Base-by-base conservation (phyloP, 345 rosid species). In the Gossypium thurberi region DNA sequence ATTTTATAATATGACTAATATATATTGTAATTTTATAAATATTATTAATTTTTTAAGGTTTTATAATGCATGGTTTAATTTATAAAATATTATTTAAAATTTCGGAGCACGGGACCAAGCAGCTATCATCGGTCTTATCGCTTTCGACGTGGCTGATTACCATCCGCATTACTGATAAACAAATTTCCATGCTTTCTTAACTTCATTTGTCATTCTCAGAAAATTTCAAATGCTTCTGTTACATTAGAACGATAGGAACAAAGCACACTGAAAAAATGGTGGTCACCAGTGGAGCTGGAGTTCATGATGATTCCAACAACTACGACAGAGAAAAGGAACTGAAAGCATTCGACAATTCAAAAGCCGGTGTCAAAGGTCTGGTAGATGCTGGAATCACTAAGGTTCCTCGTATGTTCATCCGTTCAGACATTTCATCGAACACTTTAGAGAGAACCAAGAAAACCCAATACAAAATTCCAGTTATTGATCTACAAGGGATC, bases 311-410 rank as follows among this genome's bases (percentile, higher is more conserved):
- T 53, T 25, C 77, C n/a, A 3, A 17, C n/a, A 2, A 17, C 5
- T 23, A 23, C 10, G 43, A 78, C 59, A 68, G 79, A 1, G 5
- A 46, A 37, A 51, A 13, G 0, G 61, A 78, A 68, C 62, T 75
- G 44, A 72, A 75, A 62, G 81, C 79, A 23, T 81, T 81, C n/a
- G 81, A 63, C 0, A 73, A 72, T 57, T 46, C 73, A 43, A 67
- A 75, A 57, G 77, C 77, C 1, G 77, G 77, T 6, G 84, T 86
- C 1, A 85, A 88, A 55, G 88, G 89, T n/a, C 84, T 84, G 15
- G 72, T 46, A 2, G 66, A 67, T 55, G 61, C 70, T 8, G 62
- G 76, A 8, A 42, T 60, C 23, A 26, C 75, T 28, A 72, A 48
- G 65, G 18, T 72, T 28, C 69, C 75, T 18, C 69, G 68, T 15